A percentile compares a stretch with the other conserved stretches of the same genome.
Conservation (phyloP, 129 eudicot genomes). For the Escallonia herrerae region DNA sequence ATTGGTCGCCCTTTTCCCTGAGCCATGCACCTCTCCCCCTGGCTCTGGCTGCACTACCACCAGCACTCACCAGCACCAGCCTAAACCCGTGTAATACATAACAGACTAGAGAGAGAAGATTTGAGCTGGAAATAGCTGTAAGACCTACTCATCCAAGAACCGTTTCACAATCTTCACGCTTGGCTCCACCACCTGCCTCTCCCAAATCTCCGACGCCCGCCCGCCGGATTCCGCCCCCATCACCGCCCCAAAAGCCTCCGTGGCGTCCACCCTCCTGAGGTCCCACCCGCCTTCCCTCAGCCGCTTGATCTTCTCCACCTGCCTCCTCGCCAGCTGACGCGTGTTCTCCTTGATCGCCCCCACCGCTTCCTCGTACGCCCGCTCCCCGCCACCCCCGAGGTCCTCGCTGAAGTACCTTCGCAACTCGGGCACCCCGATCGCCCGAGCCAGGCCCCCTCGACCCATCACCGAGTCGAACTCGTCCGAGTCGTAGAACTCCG, state of each 20-base stretch:
- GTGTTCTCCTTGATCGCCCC: constrained; percentile 67
- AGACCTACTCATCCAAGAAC: constrained; percentile 89
- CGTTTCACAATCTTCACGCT: constrained; percentile 89
- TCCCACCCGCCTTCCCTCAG: constrained; percentile 71
- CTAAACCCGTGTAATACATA: not conserved
- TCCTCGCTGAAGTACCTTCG: constrained; percentile 28
- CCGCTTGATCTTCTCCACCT: constrained; percentile 65
- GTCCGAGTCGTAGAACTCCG: constrained; percentile 31
- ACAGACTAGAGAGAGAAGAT: constrained; percentile 14
- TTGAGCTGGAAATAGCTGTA: constrained; percentile 65
- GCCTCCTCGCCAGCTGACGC: constrained; percentile 66
- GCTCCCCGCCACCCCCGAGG: constrained; percentile 16
- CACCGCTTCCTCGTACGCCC: constrained; percentile 51
- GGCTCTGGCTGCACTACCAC: too few species aligned
- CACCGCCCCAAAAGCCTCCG: constrained; percentile 59
- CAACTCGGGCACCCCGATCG: constrained; percentile 77
- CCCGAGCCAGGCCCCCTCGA: constrained; percentile 43
- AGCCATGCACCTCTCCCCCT: constrained; percentile 17
- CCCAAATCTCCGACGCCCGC: constrained; percentile 51
- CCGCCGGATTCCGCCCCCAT: constrained; percentile 27
- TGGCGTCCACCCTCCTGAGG: constrained; percentile 55
- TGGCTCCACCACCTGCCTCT: constrained; percentile 63
- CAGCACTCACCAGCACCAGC: too few species aligned
- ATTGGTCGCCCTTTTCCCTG: constrained; percentile 16
- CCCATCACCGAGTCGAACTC: constrained; percentile 13